Evolutionary conservation across 352 stramenopile genomes (phyloP), one percentile per base, ranked within the genome.

Genomic region (Pythium oligandrum): DNA sequence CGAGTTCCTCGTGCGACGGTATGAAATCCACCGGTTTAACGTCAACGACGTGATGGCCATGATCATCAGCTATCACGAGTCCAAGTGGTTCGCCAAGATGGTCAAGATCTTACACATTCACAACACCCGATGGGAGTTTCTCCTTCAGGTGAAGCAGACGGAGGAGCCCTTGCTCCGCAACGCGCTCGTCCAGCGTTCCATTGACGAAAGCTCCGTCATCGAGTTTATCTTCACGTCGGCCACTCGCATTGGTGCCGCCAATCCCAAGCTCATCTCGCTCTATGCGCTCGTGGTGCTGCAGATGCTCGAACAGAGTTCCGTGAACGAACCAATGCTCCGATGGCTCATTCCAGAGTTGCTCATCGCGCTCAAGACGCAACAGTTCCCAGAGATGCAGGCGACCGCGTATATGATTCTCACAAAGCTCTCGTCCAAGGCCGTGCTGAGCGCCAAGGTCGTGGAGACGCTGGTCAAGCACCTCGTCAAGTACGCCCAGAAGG

Each of bases 1-100:
- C 60, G 87, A 96, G 66, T 96, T 93, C 53, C 71, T 96, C 55
- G 79, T 96, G 51, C 82, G 87, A 9, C 78, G 80, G n/a, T 96
- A 93, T 51, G 81, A 95, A 51, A 63, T 96, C 32, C 87, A 96
- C 57, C 80, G 75, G 4, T 87, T 79, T 60, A 95, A 96, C 46
- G 81, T 96, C 40, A 80, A 96, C 63, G 70, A 71, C 32, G 70
- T 95, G 48, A 90, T 96, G 74, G 81, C 68, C 32, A 67, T 59
- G 53, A 90, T 95, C 47, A 58, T 96, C 40, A 83, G 80, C 49
- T 95, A 91, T 63, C 87, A 96, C 55, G 83, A 95, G 63, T 88
- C 74, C 30, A 70, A 69, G 51, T 90, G 88, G 73, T 96, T 96
- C 48, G 77, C 83, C 36, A 75, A 73, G 38, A 90, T 93, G 76